Evolutionary conservation across 768 basidiomycete genomes (phyloP).

Genomic region (Kwoniella dejecticola): DNA sequence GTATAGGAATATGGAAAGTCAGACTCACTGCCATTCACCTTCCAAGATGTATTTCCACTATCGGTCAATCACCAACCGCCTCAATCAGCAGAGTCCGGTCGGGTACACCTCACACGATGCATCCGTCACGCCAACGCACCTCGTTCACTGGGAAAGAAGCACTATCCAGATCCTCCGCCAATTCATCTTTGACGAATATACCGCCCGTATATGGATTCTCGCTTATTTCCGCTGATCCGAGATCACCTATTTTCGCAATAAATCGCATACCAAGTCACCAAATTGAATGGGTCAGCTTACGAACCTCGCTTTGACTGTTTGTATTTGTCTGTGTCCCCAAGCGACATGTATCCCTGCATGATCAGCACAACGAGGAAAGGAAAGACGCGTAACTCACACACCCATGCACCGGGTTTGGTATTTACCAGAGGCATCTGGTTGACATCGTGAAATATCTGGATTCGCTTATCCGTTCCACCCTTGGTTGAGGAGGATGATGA

Average conservation of each 20-base stretch:
- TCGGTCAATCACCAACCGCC: too few relatives aligned
- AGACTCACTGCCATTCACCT: conserved; percentile 16
- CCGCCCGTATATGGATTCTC: conserved; percentile 6
- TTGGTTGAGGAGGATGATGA: not conserved
- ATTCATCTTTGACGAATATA: conserved; percentile 11
- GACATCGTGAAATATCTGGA: conserved; percentile 1
- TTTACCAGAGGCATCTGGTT: conserved; percentile 1
- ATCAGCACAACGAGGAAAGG: too few relatives aligned
- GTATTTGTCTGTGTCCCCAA: too few relatives aligned
- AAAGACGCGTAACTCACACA: conserved; percentile 4
- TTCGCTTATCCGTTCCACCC: not conserved
- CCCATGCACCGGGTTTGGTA: conserved; percentile 6
- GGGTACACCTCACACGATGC: too few relatives aligned
- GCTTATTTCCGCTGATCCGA: conserved; percentile 10
- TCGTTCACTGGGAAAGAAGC: conserved; percentile 10
- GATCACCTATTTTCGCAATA: not conserved
- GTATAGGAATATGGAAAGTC: not conserved
- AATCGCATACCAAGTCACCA: not conserved
- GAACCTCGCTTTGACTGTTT: too few relatives aligned
- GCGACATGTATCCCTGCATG: too few relatives aligned
- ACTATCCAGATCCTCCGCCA: conserved; percentile 7
- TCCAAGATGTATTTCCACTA: conserved; percentile 16
- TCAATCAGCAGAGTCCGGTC: too few relatives aligned
- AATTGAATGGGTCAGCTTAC: too few relatives aligned
- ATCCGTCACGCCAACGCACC: too few relatives aligned